These are phyloP conservation scores for Saccharomyces cerevisiae DNA, from an alignment of 805 yeast genomes.

Conservation along the genomic window DNA sequence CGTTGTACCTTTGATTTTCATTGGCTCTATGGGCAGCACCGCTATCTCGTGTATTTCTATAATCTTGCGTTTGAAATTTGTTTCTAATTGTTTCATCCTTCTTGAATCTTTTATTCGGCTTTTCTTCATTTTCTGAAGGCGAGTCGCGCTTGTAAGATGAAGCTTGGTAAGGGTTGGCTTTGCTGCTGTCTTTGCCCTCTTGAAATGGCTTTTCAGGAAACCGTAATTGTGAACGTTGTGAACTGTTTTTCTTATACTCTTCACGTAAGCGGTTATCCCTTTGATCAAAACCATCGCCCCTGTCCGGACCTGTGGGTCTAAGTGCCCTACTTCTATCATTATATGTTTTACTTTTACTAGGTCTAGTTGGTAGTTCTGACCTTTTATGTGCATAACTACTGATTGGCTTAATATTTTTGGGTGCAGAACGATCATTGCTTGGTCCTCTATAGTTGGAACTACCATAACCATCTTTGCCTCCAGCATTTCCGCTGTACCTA, in stretches of 20 bases:
- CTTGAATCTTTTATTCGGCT: conserved; percentile 8
- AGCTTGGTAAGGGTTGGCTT: conserved; percentile 1
- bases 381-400: not conserved
- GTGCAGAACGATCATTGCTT: not conserved
- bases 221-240: not conserved
- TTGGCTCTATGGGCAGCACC: not conserved
- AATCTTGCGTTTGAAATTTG: not conserved
- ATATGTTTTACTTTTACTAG: not conserved
- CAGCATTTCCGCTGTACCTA: conserved; percentile 9
- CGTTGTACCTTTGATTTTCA: conserved; percentile 6
- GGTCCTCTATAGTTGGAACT: not conserved
- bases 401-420: not conserved
- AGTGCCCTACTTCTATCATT: not conserved
- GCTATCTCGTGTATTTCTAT: not conserved
- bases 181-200: conserved; percentile 2
- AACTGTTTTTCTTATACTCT: not conserved
- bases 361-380: not conserved
- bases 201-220: conserved; percentile 10
- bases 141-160: conserved; percentile 2
- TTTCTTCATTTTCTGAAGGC: conserved; percentile 7
- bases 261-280: not conserved
- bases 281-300: not conserved
- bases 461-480: not conserved
- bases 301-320: not conserved
- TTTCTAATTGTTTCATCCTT: not conserved